Evolutionary conservation across 2,329 filamentous ascomycete genomes (phyloP).

Genomic region (Fusarium domesticum): DNA sequence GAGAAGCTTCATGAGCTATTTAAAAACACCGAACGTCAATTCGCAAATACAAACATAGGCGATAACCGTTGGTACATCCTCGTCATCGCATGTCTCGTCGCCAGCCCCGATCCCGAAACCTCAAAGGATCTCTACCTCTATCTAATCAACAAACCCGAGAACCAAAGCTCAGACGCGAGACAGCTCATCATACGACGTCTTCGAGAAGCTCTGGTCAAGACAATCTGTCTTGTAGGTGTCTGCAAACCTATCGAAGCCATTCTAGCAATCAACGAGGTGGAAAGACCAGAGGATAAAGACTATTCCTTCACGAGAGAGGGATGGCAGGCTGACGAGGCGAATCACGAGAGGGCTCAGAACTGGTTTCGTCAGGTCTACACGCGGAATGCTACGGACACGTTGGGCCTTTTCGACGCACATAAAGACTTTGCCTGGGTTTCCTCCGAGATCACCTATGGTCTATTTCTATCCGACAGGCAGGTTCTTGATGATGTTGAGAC

Average conservation of each 20-base stretch:
- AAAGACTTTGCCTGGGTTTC: slow-evolving; percentile 48
- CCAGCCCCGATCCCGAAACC: slow-evolving; percentile 20
- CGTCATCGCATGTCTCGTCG: slow-evolving; percentile 15
- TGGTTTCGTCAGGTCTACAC: slow-evolving; percentile 59
- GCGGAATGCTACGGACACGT: slow-evolving; percentile 40
- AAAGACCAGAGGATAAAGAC: slow-evolving; percentile 55
- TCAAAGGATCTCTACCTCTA: slow-evolving; percentile 18
- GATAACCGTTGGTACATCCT: slow-evolving; percentile 20
- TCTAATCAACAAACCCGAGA: slow-evolving; percentile 39
- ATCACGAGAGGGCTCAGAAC: slow-evolving; percentile 48
- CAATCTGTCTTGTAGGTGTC: slow-evolving; percentile 56
- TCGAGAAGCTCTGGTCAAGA: slow-evolving; percentile 58
- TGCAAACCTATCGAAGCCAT: slow-evolving; percentile 62
- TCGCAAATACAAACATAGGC: slow-evolving; percentile 15
- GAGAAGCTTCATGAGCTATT: slow-evolving; percentile 11
- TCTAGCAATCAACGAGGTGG: slow-evolving; percentile 50
- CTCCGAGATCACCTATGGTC: slow-evolving; percentile 55
- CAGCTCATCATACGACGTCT: slow-evolving; percentile 48
- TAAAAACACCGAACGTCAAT: slow-evolving; percentile 12
- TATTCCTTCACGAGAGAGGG: slow-evolving; percentile 50
- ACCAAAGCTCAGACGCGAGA: slow-evolving; percentile 41
- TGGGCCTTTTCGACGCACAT: slow-evolving; percentile 37
- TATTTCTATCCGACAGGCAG: slow-evolving; percentile 55
- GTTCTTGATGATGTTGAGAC: slow-evolving; percentile 54
- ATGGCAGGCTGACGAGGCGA: slow-evolving; percentile 58